Base-by-base conservation (phyloP, 1,284 basidiomycete genomes). In the Gomphus bonarii region DNA sequence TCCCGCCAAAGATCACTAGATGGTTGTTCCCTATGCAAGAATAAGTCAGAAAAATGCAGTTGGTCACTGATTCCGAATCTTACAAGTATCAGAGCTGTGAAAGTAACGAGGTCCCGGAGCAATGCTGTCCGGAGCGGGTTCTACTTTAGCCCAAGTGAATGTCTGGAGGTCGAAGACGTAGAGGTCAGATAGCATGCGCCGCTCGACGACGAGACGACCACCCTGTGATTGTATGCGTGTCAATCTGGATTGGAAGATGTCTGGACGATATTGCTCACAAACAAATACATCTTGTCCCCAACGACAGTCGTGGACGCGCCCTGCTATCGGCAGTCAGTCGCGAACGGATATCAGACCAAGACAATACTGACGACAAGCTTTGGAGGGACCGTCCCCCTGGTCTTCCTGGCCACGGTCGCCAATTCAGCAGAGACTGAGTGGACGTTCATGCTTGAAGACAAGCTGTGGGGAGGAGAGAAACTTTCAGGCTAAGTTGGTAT, bases 1-100 rank as follows among this genome's bases (percentile, higher is more conserved):
- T 95, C 18, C 94, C 93, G 25, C 93, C 93, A 66, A 95, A 95
- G 56, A 95, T 77, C 58, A 97, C 84, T 53, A 97, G 76, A 65
- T 90, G 84, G 68, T 88, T 84, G 65, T 88, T 82, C 90, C 89
- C 89, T 91, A 64, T 7, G 51, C 14, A 58, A 63, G 47, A 57
- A 54, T 55, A 16, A 50, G n/a, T n/a, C 31, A 53, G 36, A 44
- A 38, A 16, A 38, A 52, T 9, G 14, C 36, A 35, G 47, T 20
- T 50, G 43, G 44, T 54, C 30, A 28, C 47, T n/a, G 35, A 14
- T 56, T 25, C 48, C 18, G 33, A n/a, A 10, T 79, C 82, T 68
- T 70, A 87, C 91, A 95, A 52, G 85, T 74, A 70, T 97, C 93
- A 28, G 91, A 84, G 60, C 89, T 91, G 69, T 95, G 92, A 65